Base-by-base conservation (phyloP, 2,329 filamentous ascomycete species). In the Akanthomyces lecanii region DNA sequence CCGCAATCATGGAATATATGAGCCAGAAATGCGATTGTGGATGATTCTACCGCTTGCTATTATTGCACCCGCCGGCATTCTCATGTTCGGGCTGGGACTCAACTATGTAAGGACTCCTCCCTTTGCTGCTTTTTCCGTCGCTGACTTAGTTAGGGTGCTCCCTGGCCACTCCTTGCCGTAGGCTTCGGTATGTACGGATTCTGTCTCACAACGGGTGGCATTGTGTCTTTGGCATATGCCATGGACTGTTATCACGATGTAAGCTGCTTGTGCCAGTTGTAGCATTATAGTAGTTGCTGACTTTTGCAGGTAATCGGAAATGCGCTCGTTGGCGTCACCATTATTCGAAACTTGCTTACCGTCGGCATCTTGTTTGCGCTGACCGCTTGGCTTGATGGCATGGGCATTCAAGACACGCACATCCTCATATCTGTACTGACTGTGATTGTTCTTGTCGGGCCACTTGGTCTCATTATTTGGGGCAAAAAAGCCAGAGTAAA, bases 21-120 rank as follows among this genome's bases (percentile, higher is more conserved):
- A 79, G 65, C 76, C 78, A 0, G 78, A 80, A 58, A 79, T 78
- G 72, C 72, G 77, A 1, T 65, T 79, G 6, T 78, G 69, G 48
- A 65, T 66, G 14, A 63, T 68, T 0, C 56, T 71, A 6, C 63
- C 70, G 3, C 69, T 71, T 1, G 70, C 72, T 0, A 21, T 77
- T 4, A 48, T 70, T 0, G 67, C 72, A 55, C 67, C 71, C 7
- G 71, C 69, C 0, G 75, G 76, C 0, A 36, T 76, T 2, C 68
- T 76, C 3, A 74, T 77, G 71, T 75, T 76, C 47, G 76, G 75
- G 4, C 60, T 70, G 1, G 75, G 75, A 0, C 61, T 74, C 3
- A 66, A 68, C 16, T 64, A 71, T 48, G 75, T 77, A 69, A 61
- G 72, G 63, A 16, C 18, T 21, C 5, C 1, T 33, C 23, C 3